A percentile compares a stretch with the other conserved stretches of the same genome.
These are phyloP conservation scores for Rhamnella rubrinervis DNA, from an alignment of 331 rosid species.

Conservation along the genomic window DNA sequence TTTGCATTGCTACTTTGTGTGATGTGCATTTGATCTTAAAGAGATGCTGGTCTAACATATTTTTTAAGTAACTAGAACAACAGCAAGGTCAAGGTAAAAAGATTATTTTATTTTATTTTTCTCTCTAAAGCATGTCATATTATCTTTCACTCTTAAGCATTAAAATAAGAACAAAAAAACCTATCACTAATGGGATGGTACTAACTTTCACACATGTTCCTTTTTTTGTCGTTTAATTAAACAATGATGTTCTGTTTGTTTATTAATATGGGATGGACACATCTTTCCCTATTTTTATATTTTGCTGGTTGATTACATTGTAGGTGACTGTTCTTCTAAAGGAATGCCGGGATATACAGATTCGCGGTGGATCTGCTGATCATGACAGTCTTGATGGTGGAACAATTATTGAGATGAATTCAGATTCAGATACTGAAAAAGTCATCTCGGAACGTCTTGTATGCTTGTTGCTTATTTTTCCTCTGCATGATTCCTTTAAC, in stretches of 20 bases:
- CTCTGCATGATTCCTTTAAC: background rate
- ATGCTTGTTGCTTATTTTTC: conserved; percentile 31
- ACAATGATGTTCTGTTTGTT: background rate
- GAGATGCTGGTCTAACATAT: no score
- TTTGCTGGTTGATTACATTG: conserved; percentile 15
- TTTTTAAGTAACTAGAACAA: no score
- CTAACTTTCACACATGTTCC: no score
- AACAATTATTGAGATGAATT: conserved; percentile 27
- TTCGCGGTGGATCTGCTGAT: conserved; percentile 70
- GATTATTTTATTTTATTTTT: no score
- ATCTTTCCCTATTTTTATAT: background rate
- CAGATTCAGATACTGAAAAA: conserved; percentile 59
- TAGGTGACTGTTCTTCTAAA: conserved; percentile 90
- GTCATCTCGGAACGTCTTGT: conserved; percentile 87
- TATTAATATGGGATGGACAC: background rate
- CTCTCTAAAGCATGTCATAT: no score
- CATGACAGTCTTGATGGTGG: conserved; percentile 38
- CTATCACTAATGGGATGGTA: no score
- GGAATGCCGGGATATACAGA: conserved; percentile 94
- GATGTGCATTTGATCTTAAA: no score
- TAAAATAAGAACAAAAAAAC: no score
- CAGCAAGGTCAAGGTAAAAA: no score
- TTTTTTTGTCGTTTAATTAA: no score
- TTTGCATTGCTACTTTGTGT: no score
- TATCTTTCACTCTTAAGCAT: no score